Base-by-base conservation (phyloP, 2,329 filamentous ascomycete genomes). In the Rutstroemia sp. region DNA sequence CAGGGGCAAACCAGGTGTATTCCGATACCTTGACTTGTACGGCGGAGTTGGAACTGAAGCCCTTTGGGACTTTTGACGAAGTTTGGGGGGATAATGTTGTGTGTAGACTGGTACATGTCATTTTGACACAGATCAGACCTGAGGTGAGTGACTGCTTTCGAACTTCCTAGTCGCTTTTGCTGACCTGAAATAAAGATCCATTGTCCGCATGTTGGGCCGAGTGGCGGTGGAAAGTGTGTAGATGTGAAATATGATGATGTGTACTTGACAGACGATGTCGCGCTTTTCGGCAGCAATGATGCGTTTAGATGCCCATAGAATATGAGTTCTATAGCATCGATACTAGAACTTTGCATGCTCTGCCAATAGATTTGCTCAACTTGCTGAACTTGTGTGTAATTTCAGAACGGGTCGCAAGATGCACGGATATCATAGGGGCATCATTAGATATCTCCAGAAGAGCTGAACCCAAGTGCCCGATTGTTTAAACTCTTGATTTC, bases 51-150 rank as follows among this genome's bases (percentile, higher is more conserved):
- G 16, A 25, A 6, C 5, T 10, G 16, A 45, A 73, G 63, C 58
- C 64, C 0, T 75, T 72, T 54, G 74, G 73, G 1, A 71, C 62
- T 34, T 76, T 73, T 53, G 71, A 74, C 52, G 70, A 74, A 58
- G 70, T 70, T 0, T 76, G 73, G 71, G 73, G 71, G 9, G 73
- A 77, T 58, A 75, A 74, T 51, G 62, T 76, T 8, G 72, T 72
- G 25, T 76, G 73, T 60, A 65, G 74, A 2, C 68, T 65, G 7
- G 72, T 76, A 42, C 74, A 76, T 60, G 57, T 74, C 25, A 64
- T 75, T 19, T 65, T 76, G 7, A 53, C 58, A 3, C 30, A 34
- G 3, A 51, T 59, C n/a, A 46, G 50, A 38, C 21, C 21, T 4
- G 49, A 51, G 30, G 49, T 51, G 25, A 39, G 37, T 30, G 21